phyloP scores from a whole-genome alignment of 345 rosid species.

The Atalantia buxifolia region DNA sequence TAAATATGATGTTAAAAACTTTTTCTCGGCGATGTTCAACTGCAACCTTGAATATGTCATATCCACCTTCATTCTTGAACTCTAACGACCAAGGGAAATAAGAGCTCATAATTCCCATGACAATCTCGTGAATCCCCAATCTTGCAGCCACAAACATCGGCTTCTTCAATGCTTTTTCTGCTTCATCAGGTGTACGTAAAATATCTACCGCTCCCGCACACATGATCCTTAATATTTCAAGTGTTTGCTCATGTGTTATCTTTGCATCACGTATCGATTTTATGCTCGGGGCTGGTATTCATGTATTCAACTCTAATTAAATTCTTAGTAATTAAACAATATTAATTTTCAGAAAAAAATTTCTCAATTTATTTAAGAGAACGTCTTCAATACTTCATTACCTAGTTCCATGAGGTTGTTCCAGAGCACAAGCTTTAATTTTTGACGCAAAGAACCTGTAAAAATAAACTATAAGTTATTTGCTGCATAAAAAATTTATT shows the following conservation, averaged over 20 bases:
- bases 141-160: background rate
- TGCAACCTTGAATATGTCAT: background rate
- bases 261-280: background rate
- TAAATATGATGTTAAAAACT: background rate
- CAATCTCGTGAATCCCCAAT: background rate
- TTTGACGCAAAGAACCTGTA: background rate
- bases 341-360: background rate
- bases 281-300: background rate
- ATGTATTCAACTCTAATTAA: background rate
- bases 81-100: background rate
- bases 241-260: background rate
- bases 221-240: background rate
- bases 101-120: background rate
- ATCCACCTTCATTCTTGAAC: background rate
- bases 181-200: background rate
- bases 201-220: background rate
- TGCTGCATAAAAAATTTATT: no score
- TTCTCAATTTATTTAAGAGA: background rate
- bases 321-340: background rate
- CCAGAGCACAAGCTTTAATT: background rate
- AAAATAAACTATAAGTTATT: background rate
- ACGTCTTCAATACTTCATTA: background rate
- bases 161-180: fast-evolving
- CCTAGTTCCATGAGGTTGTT: background rate
- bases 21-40: background rate